phyloP scores from a whole-genome alignment of 192 early-diverging fungal genomes.

The Podochytrium sp. region DNA sequence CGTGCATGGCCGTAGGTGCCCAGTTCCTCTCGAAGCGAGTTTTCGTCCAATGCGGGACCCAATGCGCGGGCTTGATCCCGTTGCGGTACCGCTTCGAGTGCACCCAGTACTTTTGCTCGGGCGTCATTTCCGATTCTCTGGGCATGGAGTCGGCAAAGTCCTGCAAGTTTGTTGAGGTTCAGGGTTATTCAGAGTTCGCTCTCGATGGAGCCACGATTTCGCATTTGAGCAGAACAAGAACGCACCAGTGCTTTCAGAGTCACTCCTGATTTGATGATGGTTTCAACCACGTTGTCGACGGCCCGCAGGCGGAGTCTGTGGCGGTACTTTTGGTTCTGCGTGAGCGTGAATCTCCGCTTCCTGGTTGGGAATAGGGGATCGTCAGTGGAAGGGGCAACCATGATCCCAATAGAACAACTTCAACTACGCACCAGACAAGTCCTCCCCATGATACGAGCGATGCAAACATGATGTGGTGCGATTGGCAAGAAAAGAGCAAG shows the following conservation, averaged over 20 bases:
- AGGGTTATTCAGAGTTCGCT: background rate
- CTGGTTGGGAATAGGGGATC: constrained; percentile 15
- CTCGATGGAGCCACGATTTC: too few species aligned
- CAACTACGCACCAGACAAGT: constrained; percentile 10
- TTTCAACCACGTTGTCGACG: constrained; percentile 54
- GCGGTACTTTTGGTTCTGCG: constrained; percentile 53
- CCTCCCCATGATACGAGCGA: constrained; percentile 19
- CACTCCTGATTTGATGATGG: constrained; percentile 49
- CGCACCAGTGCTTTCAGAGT: constrained; percentile 49
- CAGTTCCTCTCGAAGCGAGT: constrained; percentile 46
- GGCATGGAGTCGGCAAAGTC: constrained; percentile 44
- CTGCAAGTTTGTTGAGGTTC: constrained; percentile 16
- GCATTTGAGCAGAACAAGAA: too few species aligned
- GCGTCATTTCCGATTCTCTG: constrained; percentile 48
- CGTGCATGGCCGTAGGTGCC: constrained; percentile 42
- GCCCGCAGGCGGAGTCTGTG: constrained; percentile 48
- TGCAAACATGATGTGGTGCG: constrained; percentile 25
- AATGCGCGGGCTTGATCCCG: constrained; percentile 58
- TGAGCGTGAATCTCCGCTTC: constrained; percentile 54
- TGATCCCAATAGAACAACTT: background rate
- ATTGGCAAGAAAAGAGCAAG: background rate
- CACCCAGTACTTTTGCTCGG: constrained; percentile 60
- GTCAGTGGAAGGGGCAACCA: background rate
- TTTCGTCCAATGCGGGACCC: constrained; percentile 62
- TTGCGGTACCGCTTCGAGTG: constrained; percentile 54